These are phyloP conservation scores for Polygonum aviculare DNA, from an alignment of 148 eudicot species.

Conservation along the genomic window DNA sequence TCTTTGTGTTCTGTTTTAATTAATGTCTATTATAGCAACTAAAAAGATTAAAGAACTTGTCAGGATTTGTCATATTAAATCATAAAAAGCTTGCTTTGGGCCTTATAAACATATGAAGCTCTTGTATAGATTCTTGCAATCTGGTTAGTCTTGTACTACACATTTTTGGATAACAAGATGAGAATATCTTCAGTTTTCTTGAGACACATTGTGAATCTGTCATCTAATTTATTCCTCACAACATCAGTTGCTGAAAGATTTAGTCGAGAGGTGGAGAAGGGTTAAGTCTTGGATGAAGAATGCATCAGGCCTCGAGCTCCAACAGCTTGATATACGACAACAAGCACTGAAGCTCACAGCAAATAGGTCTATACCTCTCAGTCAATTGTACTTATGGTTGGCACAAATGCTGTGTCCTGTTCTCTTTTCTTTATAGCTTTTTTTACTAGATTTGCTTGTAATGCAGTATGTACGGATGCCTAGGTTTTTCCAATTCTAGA, in stretches of 20 bases:
- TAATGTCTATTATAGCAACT: no score
- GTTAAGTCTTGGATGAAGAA: conserved; percentile 67
- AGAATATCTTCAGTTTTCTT: not conserved
- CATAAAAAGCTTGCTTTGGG: no score
- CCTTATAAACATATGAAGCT: no score
- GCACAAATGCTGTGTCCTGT: not conserved
- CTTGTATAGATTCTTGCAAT: no score
- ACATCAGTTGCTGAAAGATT: conserved; percentile 61
- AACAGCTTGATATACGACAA: conserved; percentile 86
- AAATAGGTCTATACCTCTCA: conserved; percentile 50
- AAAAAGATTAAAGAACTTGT: not conserved
- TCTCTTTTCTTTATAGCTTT: not conserved
- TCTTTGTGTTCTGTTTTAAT: no score
- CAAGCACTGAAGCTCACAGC: conserved; percentile 98
- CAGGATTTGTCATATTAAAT: no score
- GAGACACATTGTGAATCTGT: no score
- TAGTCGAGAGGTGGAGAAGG: conserved; percentile 85
- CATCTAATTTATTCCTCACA: not conserved
- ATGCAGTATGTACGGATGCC: conserved; percentile 98
- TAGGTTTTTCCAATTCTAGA: conserved; percentile 93
- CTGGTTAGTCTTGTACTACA: no score
- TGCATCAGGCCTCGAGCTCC: conserved; percentile 71
- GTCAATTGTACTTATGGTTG: conserved; percentile 1
- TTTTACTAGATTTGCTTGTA: conserved; percentile 14
- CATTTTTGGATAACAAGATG: no score